Evolutionary conservation across 768 basidiomycete genomes (phyloP).

Genomic region (Suillus hirtellus): DNA sequence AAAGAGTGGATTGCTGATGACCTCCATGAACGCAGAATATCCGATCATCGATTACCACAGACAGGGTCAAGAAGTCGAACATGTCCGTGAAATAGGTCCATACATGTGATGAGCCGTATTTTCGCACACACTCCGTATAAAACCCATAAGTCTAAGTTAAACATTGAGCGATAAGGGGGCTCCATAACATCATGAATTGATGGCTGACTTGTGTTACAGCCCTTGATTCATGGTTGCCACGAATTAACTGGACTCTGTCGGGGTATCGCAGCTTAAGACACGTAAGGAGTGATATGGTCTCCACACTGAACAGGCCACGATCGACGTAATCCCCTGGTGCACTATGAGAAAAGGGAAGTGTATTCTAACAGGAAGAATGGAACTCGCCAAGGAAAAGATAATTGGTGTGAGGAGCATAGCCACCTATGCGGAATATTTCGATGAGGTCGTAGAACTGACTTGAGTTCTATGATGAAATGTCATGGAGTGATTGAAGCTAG

Average conservation of each 20-base stretch:
- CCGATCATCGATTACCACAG: slow-evolving; percentile 97
- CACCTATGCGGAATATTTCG: slow-evolving; percentile 98
- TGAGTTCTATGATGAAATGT: slow-evolving; percentile 37
- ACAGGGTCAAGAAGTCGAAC: slow-evolving; percentile 98
- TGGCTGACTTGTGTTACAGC: slow-evolving; percentile 93
- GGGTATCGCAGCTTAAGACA: slow-evolving; percentile 97
- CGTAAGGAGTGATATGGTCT: slow-evolving; percentile 95
- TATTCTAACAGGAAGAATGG: not conserved
- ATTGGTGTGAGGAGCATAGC: slow-evolving; percentile 94
- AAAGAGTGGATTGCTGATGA: slow-evolving; percentile 28
- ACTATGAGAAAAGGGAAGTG: not conserved
- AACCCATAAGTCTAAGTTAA: slow-evolving; percentile 89
- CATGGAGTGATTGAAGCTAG: slow-evolving; percentile 9
- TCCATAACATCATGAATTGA: slow-evolving; percentile 10
- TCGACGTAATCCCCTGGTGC: slow-evolving; percentile 94
- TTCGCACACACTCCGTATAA: slow-evolving; percentile 96
- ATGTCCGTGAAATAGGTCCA: slow-evolving; percentile 99
- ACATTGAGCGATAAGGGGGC: slow-evolving; percentile 19
- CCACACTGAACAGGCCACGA: slow-evolving; percentile 95
- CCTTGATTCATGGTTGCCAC: slow-evolving; percentile 97
- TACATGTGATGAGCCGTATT: slow-evolving; percentile 93
- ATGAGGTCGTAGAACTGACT: slow-evolving; percentile 99
- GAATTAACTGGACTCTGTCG: slow-evolving; percentile 92
- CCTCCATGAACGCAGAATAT: slow-evolving; percentile 99
- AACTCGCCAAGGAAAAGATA: slow-evolving; percentile 93